Evolutionary conservation across 2,329 filamentous ascomycete genomes (phyloP).

Genomic region (Didymella lethalis): DNA sequence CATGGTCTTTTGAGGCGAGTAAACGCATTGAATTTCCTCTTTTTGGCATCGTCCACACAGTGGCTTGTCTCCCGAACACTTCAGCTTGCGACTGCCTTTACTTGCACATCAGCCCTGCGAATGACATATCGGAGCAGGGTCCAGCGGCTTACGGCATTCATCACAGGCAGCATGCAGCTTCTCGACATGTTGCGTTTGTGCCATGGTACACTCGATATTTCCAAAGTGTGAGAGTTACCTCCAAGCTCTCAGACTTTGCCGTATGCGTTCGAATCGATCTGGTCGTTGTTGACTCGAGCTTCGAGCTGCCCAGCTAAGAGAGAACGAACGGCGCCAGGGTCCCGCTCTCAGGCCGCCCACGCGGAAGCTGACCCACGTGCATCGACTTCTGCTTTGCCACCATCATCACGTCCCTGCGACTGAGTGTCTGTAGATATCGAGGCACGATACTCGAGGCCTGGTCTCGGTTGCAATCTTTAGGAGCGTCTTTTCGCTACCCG

Average conservation of each 20-base stretch:
- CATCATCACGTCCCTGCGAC: not conserved
- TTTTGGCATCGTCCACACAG: constrained; percentile 53
- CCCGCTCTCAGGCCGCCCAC: constrained; percentile 8
- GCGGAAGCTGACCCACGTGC: constrained; percentile 8
- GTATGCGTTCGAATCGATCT: not conserved
- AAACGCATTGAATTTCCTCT: constrained; percentile 55
- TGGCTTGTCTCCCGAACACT: constrained; percentile 57
- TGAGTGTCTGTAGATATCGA: not conserved
- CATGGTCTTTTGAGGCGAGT: constrained; percentile 60
- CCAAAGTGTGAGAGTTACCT: no score
- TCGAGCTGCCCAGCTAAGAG: constrained; percentile 6
- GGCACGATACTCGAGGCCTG: no score
- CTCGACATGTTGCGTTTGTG: constrained; percentile 25
- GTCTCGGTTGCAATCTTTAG: no score
- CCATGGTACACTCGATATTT: constrained; percentile 21
- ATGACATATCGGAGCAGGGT: not conserved
- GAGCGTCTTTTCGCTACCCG: no score
- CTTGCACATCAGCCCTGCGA: not conserved
- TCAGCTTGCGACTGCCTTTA: constrained; percentile 58
- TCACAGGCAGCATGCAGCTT: constrained; percentile 48
- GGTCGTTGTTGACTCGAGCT: constrained; percentile 9
- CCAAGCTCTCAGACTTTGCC: no score
- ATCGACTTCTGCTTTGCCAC: not conserved
- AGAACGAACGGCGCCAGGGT: constrained; percentile 1
- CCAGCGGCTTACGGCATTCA: constrained; percentile 45